phyloP scores from a whole-genome alignment of 2,329 filamentous ascomycete species.

The Myriosclerotinia curreyana region DNA sequence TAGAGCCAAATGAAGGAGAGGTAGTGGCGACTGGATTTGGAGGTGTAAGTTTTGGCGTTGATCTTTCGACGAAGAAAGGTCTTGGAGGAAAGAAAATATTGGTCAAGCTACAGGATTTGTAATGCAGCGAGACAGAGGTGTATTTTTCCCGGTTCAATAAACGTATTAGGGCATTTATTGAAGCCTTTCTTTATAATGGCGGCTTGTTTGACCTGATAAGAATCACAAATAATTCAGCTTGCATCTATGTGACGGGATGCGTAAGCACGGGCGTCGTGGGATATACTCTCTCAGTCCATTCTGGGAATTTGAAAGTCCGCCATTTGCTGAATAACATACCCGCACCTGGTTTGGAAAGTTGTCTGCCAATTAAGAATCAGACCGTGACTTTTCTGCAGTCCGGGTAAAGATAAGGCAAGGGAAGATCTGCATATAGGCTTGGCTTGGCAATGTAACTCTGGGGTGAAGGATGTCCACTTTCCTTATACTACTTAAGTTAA shows the following conservation, averaged over 20 bases:
- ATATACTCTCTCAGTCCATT: neutral
- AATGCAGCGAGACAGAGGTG: neutral
- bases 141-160: neutral
- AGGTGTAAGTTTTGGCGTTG: slow-evolving; percentile 10
- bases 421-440: neutral
- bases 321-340: neutral
- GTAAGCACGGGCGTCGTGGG: no score
- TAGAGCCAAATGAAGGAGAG: slow-evolving; percentile 14
- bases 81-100: slow-evolving; percentile 16
- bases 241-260: neutral
- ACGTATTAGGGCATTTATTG: neutral
- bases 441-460: neutral
- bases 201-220: neutral
- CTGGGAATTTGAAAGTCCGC: neutral
- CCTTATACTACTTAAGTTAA: neutral
- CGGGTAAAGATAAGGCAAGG: neutral
- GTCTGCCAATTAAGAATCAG: neutral
- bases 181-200: neutral
- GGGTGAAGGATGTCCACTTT: neutral
- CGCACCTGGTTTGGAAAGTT: neutral
- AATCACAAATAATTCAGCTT: neutral
- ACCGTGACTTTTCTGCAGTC: neutral
- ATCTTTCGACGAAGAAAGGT: slow-evolving; percentile 10
- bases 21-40: slow-evolving; percentile 12
- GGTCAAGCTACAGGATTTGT: slow-evolving; percentile 14